These are phyloP conservation scores for Colletotrichum gigasporum DNA, from an alignment of 2,329 filamentous ascomycete genomes.

Conservation along the genomic window DNA sequence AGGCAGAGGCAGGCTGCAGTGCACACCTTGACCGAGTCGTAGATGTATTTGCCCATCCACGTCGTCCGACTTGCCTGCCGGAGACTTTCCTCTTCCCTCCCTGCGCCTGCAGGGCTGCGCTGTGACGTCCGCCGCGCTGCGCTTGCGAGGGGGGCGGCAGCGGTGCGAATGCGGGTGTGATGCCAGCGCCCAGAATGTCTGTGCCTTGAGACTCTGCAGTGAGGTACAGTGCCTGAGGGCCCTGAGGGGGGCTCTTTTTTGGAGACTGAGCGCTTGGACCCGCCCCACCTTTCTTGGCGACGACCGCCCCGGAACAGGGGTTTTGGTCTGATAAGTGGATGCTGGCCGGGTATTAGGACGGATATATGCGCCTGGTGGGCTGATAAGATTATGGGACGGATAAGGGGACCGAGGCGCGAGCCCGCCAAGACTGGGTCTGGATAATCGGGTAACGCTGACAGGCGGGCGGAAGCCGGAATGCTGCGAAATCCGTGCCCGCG, in stretches of 20 bases:
- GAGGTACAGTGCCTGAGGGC: background rate
- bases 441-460: conserved; percentile 6
- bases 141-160: background rate
- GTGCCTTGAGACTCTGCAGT: too few species aligned
- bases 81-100: background rate
- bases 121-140: conserved; percentile 13
- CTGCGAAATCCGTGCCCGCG: background rate
- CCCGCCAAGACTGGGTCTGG: conserved; percentile 10
- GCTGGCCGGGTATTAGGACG: conserved; percentile 24
- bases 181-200: too few species aligned
- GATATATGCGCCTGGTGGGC: conserved; percentile 21
- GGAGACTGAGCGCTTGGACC: background rate
- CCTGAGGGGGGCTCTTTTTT: background rate
- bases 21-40: background rate
- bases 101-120: conserved; percentile 1
- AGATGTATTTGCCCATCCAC: too few species aligned
- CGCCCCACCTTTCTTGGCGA: background rate
- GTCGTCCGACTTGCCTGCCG: conserved; percentile 8
- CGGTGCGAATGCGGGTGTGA: too few species aligned
- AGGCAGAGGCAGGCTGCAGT: background rate
- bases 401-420: conserved; percentile 15
- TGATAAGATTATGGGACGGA: conserved; percentile 25
- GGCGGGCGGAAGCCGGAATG: background rate
- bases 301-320: background rate
- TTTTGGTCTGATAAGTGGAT: conserved; percentile 18